Evolutionary conservation across 179 eudicot species (phyloP), one percentile per base, ranked within the genome.

Genomic region (Spergularia azorica): DNA sequence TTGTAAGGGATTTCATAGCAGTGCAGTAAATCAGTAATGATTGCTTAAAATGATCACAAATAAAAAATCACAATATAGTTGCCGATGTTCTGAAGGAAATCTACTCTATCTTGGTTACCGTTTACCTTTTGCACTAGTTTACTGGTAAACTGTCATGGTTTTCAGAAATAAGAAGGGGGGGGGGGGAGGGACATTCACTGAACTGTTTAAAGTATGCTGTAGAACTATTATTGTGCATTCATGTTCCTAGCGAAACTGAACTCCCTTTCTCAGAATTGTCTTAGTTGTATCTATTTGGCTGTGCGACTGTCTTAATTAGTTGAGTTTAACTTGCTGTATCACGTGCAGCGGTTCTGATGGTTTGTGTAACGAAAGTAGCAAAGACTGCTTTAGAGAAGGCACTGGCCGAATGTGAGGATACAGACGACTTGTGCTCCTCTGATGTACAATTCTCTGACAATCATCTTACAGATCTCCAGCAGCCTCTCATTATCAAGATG

Each of bases 321-420:
- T 10, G 57, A 10, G 57, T 7, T 26, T 3, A 26, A 21, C 59
- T 74, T 84, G 41, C 63, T 84, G 41, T 62, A 48, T 69, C 17
- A 18, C 50, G 3, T 86, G 84, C 92, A 94, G 96, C 85, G 83
- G 57, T 88, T 65, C 71, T 94, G 11, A 85, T 92, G 79, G 69
- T 90, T 69, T 89, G 90, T 64, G 90, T 95, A 56, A 92, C 89
- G 0, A 91, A 78, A 87, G 96, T 95, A 70, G 98, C 98, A 15
- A 95, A 91, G 84, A 75, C 82, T 20, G 98, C 97, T 61, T 76
- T 95, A 72, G 95, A 92, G 5, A 93, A 89, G 80, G 97, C 98
- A 26, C 80, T 95, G 71, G 90, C 88, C 56, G 97, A 89, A 84
- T 85, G 82, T 9, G 89, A 85, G 77, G 83, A 83, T 58, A 18